Evolutionary conservation across 306 rosid genomes (phyloP).

Genomic region (Prunus campanulata): DNA sequence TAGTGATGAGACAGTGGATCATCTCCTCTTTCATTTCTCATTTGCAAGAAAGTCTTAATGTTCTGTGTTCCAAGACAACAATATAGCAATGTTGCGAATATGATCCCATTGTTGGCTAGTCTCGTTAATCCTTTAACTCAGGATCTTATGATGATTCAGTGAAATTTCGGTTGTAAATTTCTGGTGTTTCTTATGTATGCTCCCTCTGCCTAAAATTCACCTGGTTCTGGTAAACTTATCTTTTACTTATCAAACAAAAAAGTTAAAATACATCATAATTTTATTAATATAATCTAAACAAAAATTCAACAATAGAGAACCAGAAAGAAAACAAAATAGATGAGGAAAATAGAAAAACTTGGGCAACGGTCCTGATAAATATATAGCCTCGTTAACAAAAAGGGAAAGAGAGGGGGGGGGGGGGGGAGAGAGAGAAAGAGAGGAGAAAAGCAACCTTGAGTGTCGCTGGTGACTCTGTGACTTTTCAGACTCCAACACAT

Average conservation of each 20-base stretch:
- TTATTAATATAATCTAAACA: background rate
- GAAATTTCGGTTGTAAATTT: background rate
- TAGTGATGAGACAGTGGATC: background rate
- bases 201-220: background rate
- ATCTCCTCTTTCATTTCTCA: background rate
- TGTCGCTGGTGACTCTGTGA: slow-evolving; percentile 75
- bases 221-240: no score
- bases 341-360: background rate
- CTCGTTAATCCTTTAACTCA: background rate
- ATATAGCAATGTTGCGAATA: background rate
- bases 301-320: background rate
- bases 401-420: background rate
- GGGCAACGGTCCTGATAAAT: background rate
- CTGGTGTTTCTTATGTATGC: background rate
- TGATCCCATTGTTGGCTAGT: background rate
- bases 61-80: background rate
- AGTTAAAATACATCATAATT: no score
- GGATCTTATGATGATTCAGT: background rate
- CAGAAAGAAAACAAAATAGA: background rate
- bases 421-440: background rate
- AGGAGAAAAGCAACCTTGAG: slow-evolving; percentile 50
- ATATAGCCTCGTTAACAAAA: background rate
- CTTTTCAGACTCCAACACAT: slow-evolving; percentile 68
- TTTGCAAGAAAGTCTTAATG: background rate
- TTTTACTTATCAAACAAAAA: no score